Evolutionary conservation across 23 red algal genomes (phyloP).

Genomic region (Chondrus crispus): DNA sequence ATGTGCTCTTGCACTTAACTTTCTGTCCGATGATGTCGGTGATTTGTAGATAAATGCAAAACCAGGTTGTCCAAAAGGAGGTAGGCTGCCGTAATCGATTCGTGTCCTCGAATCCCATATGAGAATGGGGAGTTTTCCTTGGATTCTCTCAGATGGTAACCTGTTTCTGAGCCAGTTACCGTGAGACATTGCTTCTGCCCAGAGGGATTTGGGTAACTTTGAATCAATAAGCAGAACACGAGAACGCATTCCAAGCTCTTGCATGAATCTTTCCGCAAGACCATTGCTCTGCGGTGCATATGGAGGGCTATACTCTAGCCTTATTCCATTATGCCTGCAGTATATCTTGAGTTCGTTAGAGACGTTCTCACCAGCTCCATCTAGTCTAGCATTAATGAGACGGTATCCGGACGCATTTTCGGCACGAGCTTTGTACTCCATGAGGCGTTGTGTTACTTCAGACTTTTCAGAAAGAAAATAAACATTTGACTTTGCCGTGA

Average conservation of each 20-base stretch:
- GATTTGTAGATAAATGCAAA: not conserved
- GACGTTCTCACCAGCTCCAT: not conserved
- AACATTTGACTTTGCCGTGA: not conserved
- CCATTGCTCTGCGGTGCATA: constrained; percentile 1
- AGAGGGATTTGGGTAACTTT: not conserved
- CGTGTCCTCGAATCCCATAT: not conserved
- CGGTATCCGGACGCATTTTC: not conserved
- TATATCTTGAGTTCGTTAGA: not conserved
- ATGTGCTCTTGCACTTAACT: not conserved
- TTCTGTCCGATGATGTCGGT: not conserved
- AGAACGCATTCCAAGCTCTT: not conserved
- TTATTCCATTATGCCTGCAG: not conserved
- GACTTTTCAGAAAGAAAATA: not conserved
- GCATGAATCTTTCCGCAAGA: not conserved
- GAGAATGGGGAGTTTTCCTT: not conserved
- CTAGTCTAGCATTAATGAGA: not conserved
- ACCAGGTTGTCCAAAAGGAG: not conserved
- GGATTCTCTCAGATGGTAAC: not conserved
- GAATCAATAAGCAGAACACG: not conserved
- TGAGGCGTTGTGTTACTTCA: not conserved
- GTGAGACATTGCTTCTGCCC: not conserved
- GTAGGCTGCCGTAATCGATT: not conserved
- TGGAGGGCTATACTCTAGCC: not conserved
- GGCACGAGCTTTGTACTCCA: not conserved
- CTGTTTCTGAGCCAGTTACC: not conserved